These are phyloP conservation scores for Venturia oleaginea DNA, from an alignment of 2,329 filamentous ascomycete genomes.

Conservation along the genomic window DNA sequence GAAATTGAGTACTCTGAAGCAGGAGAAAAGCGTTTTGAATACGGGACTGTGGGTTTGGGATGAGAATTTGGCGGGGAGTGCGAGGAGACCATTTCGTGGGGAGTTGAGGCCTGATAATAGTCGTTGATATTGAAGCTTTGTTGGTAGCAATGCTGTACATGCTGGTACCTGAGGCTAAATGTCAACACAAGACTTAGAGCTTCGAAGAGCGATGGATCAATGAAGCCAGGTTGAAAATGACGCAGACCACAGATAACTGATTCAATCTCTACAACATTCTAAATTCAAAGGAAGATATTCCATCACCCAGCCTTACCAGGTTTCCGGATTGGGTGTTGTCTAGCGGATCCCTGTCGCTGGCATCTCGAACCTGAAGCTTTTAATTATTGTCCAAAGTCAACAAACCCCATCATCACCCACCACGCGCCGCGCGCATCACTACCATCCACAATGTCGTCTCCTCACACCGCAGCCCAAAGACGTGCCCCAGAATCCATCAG, in stretches of 20 bases:
- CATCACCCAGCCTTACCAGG: neutral
- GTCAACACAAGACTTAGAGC: too few relatives aligned
- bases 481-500: neutral
- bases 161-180: neutral
- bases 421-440: neutral
- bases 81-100: neutral
- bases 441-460: neutral
- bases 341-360: neutral
- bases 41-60: neutral
- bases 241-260: neutral
- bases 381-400: neutral
- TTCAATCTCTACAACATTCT: neutral
- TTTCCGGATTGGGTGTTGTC: neutral
- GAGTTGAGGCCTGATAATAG: slow-evolving; percentile 5
- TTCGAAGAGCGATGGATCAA: neutral
- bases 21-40: neutral
- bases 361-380: neutral
- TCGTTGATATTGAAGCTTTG: neutral
- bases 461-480: neutral
- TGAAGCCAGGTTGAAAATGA: neutral
- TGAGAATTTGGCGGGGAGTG: neutral
- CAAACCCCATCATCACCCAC: slow-evolving; percentile 1
- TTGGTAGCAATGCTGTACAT: neutral
- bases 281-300: neutral
- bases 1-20: neutral